Percentiles rank a stretch among this genome's conserved stretches.
Conservation (phyloP, 2,329 filamentous ascomycete species). For the Aulographum hederae region DNA sequence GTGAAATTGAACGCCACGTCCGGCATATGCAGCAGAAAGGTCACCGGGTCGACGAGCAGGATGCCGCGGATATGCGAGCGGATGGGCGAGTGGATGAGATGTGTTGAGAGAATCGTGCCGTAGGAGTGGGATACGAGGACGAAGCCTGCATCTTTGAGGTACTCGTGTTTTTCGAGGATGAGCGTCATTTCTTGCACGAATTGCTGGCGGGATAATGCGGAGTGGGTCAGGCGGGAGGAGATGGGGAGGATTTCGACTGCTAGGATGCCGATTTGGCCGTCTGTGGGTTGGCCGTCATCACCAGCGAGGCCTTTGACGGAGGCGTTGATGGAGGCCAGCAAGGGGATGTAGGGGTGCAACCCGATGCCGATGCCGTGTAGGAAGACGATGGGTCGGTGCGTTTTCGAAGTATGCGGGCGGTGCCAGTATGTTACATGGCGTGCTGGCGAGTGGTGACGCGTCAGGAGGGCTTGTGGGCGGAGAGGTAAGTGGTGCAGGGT, state of each 20-base stretch:
- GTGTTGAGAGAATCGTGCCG: slow-evolving; percentile 43
- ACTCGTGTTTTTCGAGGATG: slow-evolving; percentile 40
- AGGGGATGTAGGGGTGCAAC: slow-evolving; percentile 41
- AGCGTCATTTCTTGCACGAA: slow-evolving; percentile 37
- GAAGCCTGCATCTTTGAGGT: slow-evolving; percentile 38
- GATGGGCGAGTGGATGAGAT: slow-evolving; percentile 37
- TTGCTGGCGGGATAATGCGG: slow-evolving; percentile 31
- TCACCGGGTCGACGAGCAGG: slow-evolving; percentile 44
- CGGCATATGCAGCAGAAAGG: slow-evolving; percentile 48
- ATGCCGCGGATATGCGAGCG: slow-evolving; percentile 28
- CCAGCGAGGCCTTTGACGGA: slow-evolving; percentile 3
- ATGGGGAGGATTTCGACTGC: slow-evolving; percentile 48
- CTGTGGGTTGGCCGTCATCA: slow-evolving; percentile 10
- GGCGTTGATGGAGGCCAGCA: slow-evolving; percentile 34
- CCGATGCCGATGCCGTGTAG: slow-evolving; percentile 56
- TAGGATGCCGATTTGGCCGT: slow-evolving; percentile 41
- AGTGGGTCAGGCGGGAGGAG: slow-evolving; percentile 40
- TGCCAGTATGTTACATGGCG: slow-evolving; percentile 44
- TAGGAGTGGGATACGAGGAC: slow-evolving; percentile 43
- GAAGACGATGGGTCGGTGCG: slow-evolving; percentile 42
- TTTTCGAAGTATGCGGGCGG: slow-evolving; percentile 41
- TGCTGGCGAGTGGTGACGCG: slow-evolving; percentile 28
- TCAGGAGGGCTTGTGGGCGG: slow-evolving; percentile 32
- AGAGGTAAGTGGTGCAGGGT: slow-evolving; percentile 38
- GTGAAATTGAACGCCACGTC: slow-evolving; percentile 56